Evolutionary conservation across 2,329 filamentous ascomycete genomes (phyloP).

Genomic region (Fusarium sp.): DNA sequence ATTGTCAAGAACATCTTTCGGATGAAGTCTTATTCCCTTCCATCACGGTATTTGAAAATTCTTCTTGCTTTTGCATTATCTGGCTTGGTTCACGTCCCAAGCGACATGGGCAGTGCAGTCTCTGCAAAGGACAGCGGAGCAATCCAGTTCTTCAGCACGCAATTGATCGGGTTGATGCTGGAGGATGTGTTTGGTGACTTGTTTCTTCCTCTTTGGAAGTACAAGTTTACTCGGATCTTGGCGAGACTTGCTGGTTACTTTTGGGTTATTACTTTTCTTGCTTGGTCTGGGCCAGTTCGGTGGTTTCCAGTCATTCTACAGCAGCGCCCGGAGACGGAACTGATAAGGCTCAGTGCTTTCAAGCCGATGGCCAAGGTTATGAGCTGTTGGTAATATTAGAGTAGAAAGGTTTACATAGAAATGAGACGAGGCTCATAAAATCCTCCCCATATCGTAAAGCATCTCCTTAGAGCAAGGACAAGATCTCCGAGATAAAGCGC

Average conservation of each 20-base stretch:
- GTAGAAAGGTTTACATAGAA: too few relatives aligned
- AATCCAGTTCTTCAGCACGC: slow-evolving; percentile 27
- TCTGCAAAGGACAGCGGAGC: slow-evolving; percentile 23
- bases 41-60: slow-evolving; percentile 27
- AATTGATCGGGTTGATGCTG: slow-evolving; percentile 30
- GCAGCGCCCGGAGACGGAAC: slow-evolving; percentile 23
- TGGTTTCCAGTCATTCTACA: slow-evolving; percentile 35
- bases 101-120: slow-evolving; percentile 33
- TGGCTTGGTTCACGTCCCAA: slow-evolving; percentile 27
- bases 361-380: slow-evolving; percentile 3
- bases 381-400: neutral
- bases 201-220: slow-evolving; percentile 24
- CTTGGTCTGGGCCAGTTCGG: slow-evolving; percentile 31
- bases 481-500: too few relatives aligned
- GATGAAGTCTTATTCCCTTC: slow-evolving; percentile 19
- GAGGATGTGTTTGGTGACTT: slow-evolving; percentile 26
- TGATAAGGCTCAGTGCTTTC: slow-evolving; percentile 22
- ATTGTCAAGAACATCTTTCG: slow-evolving; percentile 26
- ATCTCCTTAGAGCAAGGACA: too few relatives aligned
- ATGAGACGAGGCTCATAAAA: too few relatives aligned
- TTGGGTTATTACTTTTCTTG: slow-evolving; percentile 35
- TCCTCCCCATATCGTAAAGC: too few relatives aligned
- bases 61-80: slow-evolving; percentile 28
- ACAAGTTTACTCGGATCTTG: neutral
- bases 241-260: slow-evolving; percentile 25